phyloP scores from a whole-genome alignment of 768 basidiomycete species.

The Tricholoma flavovirens region DNA sequence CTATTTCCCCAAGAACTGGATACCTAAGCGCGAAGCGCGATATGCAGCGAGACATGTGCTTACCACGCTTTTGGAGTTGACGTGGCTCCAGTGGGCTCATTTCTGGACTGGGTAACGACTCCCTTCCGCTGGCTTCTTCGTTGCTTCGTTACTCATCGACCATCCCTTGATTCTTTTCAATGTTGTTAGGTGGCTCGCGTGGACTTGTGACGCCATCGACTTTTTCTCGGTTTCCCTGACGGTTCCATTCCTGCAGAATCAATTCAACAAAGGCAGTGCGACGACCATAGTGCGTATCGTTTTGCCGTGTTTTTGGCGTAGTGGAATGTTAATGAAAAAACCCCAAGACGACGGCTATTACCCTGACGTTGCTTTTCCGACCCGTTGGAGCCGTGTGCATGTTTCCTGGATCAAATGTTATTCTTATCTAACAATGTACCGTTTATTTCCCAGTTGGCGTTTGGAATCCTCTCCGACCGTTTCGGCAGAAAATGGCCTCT shows the following conservation, averaged over 20 bases:
- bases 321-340: background rate
- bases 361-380: slow-evolving; percentile 84
- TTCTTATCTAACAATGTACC: slow-evolving; percentile 13
- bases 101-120: slow-evolving; percentile 48
- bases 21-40: slow-evolving; percentile 42
- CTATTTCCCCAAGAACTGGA: slow-evolving; percentile 39
- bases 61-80: slow-evolving; percentile 37
- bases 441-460: slow-evolving; percentile 41
- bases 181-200: slow-evolving; percentile 62
- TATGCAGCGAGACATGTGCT: slow-evolving; percentile 34
- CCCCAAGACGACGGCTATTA: slow-evolving; percentile 67
- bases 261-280: slow-evolving; percentile 36
- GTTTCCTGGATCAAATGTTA: background rate
- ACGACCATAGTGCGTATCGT: slow-evolving; percentile 33
- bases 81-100: slow-evolving; percentile 50
- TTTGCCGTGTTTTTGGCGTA: background rate
- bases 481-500: slow-evolving; percentile 96
- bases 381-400: slow-evolving; percentile 58
- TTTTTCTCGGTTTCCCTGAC: slow-evolving; percentile 76
- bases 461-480: slow-evolving; percentile 71
- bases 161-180: background rate
- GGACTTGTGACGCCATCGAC: slow-evolving; percentile 83
- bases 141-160: background rate
- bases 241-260: slow-evolving; percentile 34
- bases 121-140: too few species aligned